Evolutionary conservation across 2,329 filamentous ascomycete species (phyloP).

Genomic region (Monosporascus cannonballus): DNA sequence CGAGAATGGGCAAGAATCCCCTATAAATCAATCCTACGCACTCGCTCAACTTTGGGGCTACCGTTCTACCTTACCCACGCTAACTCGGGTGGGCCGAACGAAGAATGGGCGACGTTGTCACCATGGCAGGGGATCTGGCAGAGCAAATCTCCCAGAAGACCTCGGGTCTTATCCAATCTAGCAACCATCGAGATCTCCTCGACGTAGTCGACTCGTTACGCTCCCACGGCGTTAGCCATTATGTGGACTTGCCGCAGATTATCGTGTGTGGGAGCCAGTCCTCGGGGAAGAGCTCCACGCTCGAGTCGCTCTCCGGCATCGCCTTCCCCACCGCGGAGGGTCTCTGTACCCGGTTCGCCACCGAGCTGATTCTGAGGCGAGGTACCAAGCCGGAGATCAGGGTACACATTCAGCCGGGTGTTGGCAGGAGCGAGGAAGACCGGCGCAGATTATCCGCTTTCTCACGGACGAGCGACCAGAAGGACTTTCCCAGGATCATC

Average conservation of each 20-base stretch:
- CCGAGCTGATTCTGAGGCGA: constrained; percentile 51
- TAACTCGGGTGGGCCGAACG: too few species aligned
- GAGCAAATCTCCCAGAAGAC: constrained; percentile 17
- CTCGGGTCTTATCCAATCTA: constrained; percentile 24
- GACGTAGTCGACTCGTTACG: constrained; percentile 31
- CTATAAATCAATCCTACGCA: too few species aligned
- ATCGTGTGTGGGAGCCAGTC: constrained; percentile 50
- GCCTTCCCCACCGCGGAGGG: constrained; percentile 47
- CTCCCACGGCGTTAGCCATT: constrained; percentile 27
- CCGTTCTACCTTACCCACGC: too few species aligned
- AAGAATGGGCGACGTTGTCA: constrained; percentile 1
- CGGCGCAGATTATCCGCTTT: constrained; percentile 17
- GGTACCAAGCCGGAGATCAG: constrained; percentile 20
- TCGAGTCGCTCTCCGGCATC: constrained; percentile 48
- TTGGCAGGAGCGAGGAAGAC: constrained; percentile 9
- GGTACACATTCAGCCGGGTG: constrained; percentile 16
- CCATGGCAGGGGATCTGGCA: constrained; percentile 14
- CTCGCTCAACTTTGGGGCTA: too few species aligned
- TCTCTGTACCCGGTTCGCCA: constrained; percentile 54
- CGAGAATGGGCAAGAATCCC: too few species aligned
- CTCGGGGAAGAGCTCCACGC: constrained; percentile 49
- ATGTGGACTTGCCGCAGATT: constrained; percentile 28
- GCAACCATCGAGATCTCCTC: constrained; percentile 24
- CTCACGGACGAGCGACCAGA: constrained; percentile 6
- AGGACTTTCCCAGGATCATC: constrained; percentile 17